phyloP scores from a whole-genome alignment of 83 land plant genomes.

The Picea abies region DNA sequence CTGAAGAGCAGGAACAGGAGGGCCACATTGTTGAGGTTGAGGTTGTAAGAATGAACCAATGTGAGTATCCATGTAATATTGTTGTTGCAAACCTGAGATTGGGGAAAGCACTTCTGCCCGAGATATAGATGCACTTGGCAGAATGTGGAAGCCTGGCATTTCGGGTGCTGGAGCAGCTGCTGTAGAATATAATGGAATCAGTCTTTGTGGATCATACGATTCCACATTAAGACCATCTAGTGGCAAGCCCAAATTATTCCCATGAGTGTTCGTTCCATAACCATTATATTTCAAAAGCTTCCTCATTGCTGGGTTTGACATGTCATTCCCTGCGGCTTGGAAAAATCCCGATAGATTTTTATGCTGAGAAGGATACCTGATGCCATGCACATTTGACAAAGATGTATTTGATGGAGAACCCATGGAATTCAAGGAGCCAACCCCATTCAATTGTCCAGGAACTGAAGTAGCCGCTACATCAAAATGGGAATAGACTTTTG shows the following conservation, averaged over 20 bases:
- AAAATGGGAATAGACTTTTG: constrained; percentile 13
- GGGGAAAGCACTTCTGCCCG: constrained; percentile 23
- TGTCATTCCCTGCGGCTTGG: constrained; percentile 10
- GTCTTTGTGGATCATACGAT: neutral
- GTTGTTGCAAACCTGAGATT: constrained; percentile 26
- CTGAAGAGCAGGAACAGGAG: constrained; percentile 16
- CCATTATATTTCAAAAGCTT: constrained; percentile 8
- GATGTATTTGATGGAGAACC: constrained; percentile 10
- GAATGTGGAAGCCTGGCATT: constrained; percentile 21
- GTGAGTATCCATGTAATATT: constrained; percentile 24
- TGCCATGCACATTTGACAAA: neutral
- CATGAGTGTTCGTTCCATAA: constrained; percentile 7
- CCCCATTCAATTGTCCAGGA: constrained; percentile 22
- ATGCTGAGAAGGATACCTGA: constrained; percentile 10
- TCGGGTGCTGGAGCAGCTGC: constrained; percentile 6
- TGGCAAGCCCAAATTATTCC: constrained; percentile 14
- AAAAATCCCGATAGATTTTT: constrained; percentile 10
- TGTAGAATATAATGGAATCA: constrained; percentile 15
- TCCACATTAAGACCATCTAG: constrained; percentile 13
- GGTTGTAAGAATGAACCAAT: constrained; percentile 25
- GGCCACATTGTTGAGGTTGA: constrained; percentile 23
- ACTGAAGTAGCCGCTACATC: constrained; percentile 8
- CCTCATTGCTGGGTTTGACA: constrained; percentile 11
- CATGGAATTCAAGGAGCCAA: constrained; percentile 12
- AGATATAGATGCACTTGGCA: constrained; percentile 20